Evolutionary conservation across 441 rosid genomes (phyloP).

Genomic region (Adansonia rubrostipa): DNA sequence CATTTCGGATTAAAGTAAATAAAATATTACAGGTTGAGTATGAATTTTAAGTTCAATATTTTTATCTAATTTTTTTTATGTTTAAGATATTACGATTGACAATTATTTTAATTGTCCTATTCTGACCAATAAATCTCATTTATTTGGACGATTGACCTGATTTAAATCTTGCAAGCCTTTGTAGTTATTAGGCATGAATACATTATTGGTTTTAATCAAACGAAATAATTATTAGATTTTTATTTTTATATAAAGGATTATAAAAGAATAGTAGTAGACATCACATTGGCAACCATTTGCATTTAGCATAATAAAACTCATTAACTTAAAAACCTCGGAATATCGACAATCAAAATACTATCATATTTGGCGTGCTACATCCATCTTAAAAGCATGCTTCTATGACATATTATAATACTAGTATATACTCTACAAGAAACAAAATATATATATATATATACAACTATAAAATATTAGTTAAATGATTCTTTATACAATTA

Average conservation of each 20-base stretch:
- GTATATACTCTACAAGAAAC: not conserved
- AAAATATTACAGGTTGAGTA: too few relatives aligned
- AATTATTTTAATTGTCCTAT: too few relatives aligned
- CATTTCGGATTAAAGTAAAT: too few relatives aligned
- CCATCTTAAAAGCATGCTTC: not conserved
- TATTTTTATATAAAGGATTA: not conserved
- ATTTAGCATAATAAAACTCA: not conserved
- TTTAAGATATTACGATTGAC: too few relatives aligned
- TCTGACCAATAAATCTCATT: not conserved
- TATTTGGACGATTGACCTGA: too few relatives aligned
- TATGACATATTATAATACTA: not conserved
- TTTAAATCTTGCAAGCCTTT: too few relatives aligned
- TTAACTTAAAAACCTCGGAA: not conserved
- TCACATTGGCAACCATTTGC: not conserved
- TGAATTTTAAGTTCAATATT: too few relatives aligned
- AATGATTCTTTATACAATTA: not conserved
- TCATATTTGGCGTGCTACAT: not conserved
- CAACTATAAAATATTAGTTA: not conserved
- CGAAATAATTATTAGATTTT: not conserved
- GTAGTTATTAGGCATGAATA: too few relatives aligned
- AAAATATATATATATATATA: too few relatives aligned
- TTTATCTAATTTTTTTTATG: too few relatives aligned
- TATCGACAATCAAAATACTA: not conserved
- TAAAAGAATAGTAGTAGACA: not conserved
- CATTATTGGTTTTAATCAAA: not conserved